Evolutionary conservation across 352 stramenopile species (phyloP).

Genomic region (Elongisporangium senticosum): DNA sequence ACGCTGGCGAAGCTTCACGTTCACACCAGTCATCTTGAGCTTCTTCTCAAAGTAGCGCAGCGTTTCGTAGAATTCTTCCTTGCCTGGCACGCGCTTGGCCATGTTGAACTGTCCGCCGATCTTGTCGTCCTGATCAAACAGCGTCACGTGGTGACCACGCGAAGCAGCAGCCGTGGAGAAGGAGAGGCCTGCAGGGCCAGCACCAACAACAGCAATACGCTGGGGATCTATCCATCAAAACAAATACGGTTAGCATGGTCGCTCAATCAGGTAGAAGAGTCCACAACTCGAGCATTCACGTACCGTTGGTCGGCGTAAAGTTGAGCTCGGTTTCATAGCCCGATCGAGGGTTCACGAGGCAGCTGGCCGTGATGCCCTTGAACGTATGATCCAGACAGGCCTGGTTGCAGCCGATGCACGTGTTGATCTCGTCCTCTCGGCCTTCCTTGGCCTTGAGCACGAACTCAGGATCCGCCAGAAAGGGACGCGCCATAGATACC

Average conservation of each 20-base stretch:
- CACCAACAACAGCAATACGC: slow-evolving; percentile 89
- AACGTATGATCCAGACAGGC: slow-evolving; percentile 98
- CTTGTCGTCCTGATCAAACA: slow-evolving; percentile 88
- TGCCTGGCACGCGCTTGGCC: slow-evolving; percentile 95
- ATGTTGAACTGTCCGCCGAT: slow-evolving; percentile 97
- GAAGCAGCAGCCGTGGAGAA: slow-evolving; percentile 85
- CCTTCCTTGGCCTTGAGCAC: slow-evolving; percentile 90
- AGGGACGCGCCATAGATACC: slow-evolving; percentile 88
- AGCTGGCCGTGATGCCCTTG: slow-evolving; percentile 91
- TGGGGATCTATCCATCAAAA: slow-evolving; percentile 19
- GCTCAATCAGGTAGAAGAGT: neutral
- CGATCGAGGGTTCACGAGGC: slow-evolving; percentile 95
- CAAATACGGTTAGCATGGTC: neutral
- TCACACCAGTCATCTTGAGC: slow-evolving; percentile 80
- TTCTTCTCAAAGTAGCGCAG: slow-evolving; percentile 93
- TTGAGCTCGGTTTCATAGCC: slow-evolving; percentile 93
- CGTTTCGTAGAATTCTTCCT: slow-evolving; percentile 98
- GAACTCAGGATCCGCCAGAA: slow-evolving; percentile 94
- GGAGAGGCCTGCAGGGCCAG: slow-evolving; percentile 91
- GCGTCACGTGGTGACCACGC: slow-evolving; percentile 90
- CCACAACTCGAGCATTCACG: neutral
- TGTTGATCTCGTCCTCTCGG: slow-evolving; percentile 94
- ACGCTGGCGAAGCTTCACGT: slow-evolving; percentile 65
- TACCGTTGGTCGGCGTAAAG: slow-evolving; percentile 43
- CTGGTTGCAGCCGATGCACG: slow-evolving; percentile 96